phyloP scores from a whole-genome alignment of 257 asterid genomes.

The Nicotiana benthamiana region DNA sequence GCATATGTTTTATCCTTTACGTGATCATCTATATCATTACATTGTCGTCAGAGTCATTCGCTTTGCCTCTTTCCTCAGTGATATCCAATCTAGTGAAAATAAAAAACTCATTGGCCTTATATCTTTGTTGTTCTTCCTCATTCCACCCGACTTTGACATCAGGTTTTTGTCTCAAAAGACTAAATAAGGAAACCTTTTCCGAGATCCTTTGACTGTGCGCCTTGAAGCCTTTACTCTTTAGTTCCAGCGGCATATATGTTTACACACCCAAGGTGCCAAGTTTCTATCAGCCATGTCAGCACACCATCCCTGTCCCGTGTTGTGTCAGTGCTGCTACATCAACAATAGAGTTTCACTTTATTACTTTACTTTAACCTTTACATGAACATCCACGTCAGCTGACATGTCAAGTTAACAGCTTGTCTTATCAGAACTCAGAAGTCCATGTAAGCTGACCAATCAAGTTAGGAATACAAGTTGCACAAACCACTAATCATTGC shows the following conservation, averaged over 20 bases:
- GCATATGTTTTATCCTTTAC: background rate
- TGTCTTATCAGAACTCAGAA: background rate
- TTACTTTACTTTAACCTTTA: background rate
- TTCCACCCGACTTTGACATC: background rate
- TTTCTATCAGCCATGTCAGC: background rate
- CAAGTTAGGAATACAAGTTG: background rate
- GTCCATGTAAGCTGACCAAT: conserved; percentile 5
- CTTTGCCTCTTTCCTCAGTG: background rate
- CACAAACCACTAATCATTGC: background rate
- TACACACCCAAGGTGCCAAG: background rate
- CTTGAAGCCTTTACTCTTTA: background rate
- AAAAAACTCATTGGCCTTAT: background rate
- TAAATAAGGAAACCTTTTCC: background rate
- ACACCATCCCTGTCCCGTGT: background rate
- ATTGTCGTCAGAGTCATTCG: background rate
- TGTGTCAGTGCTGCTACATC: background rate
- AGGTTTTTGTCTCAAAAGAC: background rate
- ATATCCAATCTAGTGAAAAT: background rate
- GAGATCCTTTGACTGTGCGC: background rate
- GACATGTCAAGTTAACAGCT: background rate
- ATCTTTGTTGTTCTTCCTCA: background rate
- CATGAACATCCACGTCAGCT: background rate
- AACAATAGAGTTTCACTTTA: background rate
- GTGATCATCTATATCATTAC: background rate
- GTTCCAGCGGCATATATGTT: background rate